A percentile compares a stretch with the other conserved stretches of the same genome.
phyloP scores from a whole-genome alignment of 768 basidiomycete genomes.

The Mycena capillaripes region DNA sequence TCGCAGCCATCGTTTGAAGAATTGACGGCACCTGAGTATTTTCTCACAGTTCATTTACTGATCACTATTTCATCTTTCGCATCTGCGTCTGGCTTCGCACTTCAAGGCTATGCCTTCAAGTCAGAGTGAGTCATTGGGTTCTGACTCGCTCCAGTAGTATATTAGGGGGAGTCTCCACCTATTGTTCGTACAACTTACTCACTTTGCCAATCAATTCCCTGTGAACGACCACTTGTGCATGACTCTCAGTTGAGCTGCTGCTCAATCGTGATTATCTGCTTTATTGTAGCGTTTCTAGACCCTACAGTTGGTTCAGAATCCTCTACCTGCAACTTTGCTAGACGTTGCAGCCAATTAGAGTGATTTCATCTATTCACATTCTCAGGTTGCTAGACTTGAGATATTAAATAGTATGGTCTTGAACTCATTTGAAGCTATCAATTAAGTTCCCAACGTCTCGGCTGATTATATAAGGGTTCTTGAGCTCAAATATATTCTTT shows the following conservation, averaged over 20 bases:
- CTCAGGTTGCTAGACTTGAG: slow-evolving; percentile 1
- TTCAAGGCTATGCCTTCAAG: not conserved
- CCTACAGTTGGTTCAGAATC: not conserved
- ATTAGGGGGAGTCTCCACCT: slow-evolving; percentile 4
- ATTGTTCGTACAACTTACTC: slow-evolving; percentile 1
- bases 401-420: not conserved
- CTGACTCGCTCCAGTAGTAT: slow-evolving; percentile 6
- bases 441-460: no score
- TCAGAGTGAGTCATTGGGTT: not conserved
- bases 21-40: not conserved
- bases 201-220: not conserved
- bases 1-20: not conserved
- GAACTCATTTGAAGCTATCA: not conserved
- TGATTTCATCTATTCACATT: not conserved
- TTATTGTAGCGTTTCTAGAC: not conserved
- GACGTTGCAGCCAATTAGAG: not conserved
- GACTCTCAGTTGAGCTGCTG: not conserved
- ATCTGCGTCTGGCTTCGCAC: not conserved
- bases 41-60: not conserved
- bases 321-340: slow-evolving; percentile 3
- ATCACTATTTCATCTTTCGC: not conserved
- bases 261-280: not conserved
- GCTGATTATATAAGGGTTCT: no score
- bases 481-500: no score
- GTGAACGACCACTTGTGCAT: not conserved